Evolutionary conservation across 345 rosid species (phyloP), one percentile per base, ranked within the genome.

Genomic region (Melastoma malabathricum): DNA sequence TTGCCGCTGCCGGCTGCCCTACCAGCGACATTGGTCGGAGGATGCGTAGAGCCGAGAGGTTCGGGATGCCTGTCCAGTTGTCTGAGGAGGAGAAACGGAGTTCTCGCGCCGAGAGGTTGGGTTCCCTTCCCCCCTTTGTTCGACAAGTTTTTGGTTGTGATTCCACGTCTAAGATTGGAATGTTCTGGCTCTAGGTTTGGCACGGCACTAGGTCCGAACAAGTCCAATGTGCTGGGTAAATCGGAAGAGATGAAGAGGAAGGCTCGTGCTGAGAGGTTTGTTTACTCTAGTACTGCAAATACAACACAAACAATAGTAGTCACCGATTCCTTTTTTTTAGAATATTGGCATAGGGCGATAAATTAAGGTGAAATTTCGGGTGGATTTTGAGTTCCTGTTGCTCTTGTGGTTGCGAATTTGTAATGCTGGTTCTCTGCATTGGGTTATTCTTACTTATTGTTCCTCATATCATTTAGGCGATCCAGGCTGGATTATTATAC

Each of bases 21-120:
- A 78, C 63, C n/a, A 60, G 75, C 58, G 76, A 75, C 43, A 60
- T 72, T 16, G 74, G 68, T 75, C 82, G 73, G 60, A 90, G 86
- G 81, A 82, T 82, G 43, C 88, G 80, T 15, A 88, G 98, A 22
- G 98, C 98, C 10, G 94, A 90, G 76, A 74, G 98, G 52, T 90
- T 90, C 44, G 98, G 98, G 6, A 68, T 84, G 25, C 68, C 79
- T 16, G 82, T 90, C 5, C 79, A 78, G 69, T 25, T 86, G 38
- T 81, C 96, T 0, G 98, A 90, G 74, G 67, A 75, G 51, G 98
- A 90, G 79, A 90, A 90, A 59, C 94, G 94, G 17, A 75, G 75
- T 74, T 75, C 89, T 60, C 83, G 97, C 4, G 95, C 97, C 31
- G 95, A 81, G 68, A 85, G 95, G 95, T 86, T 60, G 51, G 1